Evolutionary conservation across 352 stramenopile genomes (phyloP), one percentile per base, ranked within the genome.

Genomic region (Globisporangium middletonii): DNA sequence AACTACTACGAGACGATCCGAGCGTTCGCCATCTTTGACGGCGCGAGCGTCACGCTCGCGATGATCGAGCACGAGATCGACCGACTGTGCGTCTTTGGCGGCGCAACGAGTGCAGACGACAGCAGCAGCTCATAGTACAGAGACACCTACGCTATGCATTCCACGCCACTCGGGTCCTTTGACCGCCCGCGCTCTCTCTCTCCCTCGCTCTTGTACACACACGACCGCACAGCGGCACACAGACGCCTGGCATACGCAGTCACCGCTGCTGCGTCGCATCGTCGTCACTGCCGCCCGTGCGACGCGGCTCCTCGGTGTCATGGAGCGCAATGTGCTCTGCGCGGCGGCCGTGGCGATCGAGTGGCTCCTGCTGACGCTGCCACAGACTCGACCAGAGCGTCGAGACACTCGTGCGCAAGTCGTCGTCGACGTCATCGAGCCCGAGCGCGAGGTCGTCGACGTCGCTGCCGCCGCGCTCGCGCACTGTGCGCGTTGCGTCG

Each of bases 1-100:
- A 81, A 56, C 43, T 73, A 68, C 52, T 87, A 79, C 35, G 72
- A 84, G 47, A 67, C 69, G 13, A 64, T 74, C 11, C 67, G 72
- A 44, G 37, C 72, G 18, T 76, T 83, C 57, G 75, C 60, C 8
- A 53, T 84, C 19, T 60, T 78, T 47, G 70, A 84, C 38, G 44
- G 45, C 1, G 49, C 62, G 1, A 28, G 55, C 4, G 45, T 83
- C 11, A 60, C 74, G 0, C 37, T 79, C 2, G 61, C 70, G 18
- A 15, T 48, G 28, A 60, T 84, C n/a, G 72, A 76, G 28, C 58
- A 74, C 16, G 72, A 77, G 51, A 65, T 85, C 61, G 72, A 83
- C 16, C 33, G 23, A 12, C 12, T 71, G 42, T 61, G 59, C 43
- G 60, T 54, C 6, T 79, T 79, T 63, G 71, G 68, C 26, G 68